Base-by-base conservation (phyloP, 1,284 basidiomycete species). In the Mycena sp. region DNA sequence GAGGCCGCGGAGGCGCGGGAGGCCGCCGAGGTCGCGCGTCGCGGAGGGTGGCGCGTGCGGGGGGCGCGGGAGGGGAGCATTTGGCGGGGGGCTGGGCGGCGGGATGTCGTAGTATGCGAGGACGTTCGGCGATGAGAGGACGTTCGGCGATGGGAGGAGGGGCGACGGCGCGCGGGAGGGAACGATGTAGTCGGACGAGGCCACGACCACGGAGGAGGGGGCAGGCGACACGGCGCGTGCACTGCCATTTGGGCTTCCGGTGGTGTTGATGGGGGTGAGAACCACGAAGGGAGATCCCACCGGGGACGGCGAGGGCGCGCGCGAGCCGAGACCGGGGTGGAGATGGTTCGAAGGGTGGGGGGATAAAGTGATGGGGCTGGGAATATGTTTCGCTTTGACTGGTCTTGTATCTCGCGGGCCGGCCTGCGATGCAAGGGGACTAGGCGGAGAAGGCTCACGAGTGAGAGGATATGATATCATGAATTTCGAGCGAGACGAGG, bases 281-380 rank as follows among this genome's bases (percentile, higher is more conserved):
- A 68, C 30, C n/a, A 67, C 69, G 41, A 60, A 71, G 11, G 72
- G 70, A 1, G 71, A 69, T 3, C 61, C 61, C 30, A 66, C 49
- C 7, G 71, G 69, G 11, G 71, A 69, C 4, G 69, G 37, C 1
- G 69, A 66, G 2, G 67, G 69, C 7, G 67, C 64, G 41, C 67
- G 58, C 40, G 61, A 53, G 50, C 46, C 48, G 40, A 43, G 29
- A 10, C 10, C 77, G 78, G 26, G 88, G 90, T 35, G 32, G 14
- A 14, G 9, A 35, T 10, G 89, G 88, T 0, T 89, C 88, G 68
- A 74, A 79, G 1, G 90, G 87, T 17, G 75, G 84, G 17, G 90
- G 87, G 63, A 61, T 41, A 63, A 46, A 5, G 77, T 83, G 60
- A 63, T 59, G 19, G 64, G 64, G 26, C n/a, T 17, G 9, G 57